Evolutionary conservation across 2,329 filamentous ascomycete species (phyloP), one percentile per base, ranked within the genome.

Genomic region (Leptographium lundbergii): DNA sequence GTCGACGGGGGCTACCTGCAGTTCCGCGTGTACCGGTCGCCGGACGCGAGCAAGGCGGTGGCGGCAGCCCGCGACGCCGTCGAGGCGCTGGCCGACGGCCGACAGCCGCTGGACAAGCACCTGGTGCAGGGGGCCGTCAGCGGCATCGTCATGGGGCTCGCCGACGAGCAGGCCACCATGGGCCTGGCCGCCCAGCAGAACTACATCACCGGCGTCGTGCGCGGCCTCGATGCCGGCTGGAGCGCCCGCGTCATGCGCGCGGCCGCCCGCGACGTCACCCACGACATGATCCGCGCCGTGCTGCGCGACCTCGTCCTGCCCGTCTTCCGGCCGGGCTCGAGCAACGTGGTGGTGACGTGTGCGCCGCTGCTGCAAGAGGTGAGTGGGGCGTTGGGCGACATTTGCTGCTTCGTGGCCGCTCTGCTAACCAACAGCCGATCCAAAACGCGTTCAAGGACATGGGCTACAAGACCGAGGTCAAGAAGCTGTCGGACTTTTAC

Each of bases 51-150:
- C 73, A 94, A 91, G 70, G 94, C 94, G 0, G 95, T 94, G 67
- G 75, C 78, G 34, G 89, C 89, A 0, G 87, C 87, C 57, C 86
- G 86, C 63, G 80, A 85, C 42, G 85, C 92, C 25, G 84, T 97
- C 50, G 77, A 83, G 51, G 85, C 84, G 61, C 86, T 95, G 65
- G 86, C 88, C 2, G 80, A 84, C 29, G 92, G 90, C 10, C 80
- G 79, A 10, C 79, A 81, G 1, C 77, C 80, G 34, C 86, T 99
- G 59, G 90, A 97, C 68, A 82, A 85, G 58, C 79, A 91, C 60
- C 85, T 91, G 64, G 82, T 97, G 11, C 90, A 97, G 71, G 91
- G 90, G 6, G 91, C 92, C 5, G 88, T 99, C 61, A 94, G 88
- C 68, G 87, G 86, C 65, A 91, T 99, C 60, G 90, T 99, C 39